Percentiles rank a stretch among this genome's conserved stretches.
phyloP scores from a whole-genome alignment of 768 basidiomycete genomes.

The Phaeotremella fagi region DNA sequence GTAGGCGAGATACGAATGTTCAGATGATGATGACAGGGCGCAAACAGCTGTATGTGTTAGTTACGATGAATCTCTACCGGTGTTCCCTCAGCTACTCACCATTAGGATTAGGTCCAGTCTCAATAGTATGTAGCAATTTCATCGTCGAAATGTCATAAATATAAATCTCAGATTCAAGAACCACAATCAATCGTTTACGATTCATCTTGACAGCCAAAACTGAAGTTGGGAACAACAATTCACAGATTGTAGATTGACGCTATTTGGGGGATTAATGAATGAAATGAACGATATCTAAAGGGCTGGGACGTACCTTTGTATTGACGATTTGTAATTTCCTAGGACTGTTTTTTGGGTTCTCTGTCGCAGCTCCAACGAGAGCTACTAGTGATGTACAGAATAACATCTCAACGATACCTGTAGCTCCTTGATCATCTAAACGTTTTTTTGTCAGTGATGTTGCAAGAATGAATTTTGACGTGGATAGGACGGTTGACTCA shows the following conservation, averaged over 20 bases:
- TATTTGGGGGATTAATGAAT: conserved; percentile 39
- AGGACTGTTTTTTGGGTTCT: conserved; percentile 78
- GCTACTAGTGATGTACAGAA: conserved; percentile 98
- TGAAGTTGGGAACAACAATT: conserved; percentile 91
- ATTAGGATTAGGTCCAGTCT: conserved; percentile 92
- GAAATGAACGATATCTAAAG: neutral
- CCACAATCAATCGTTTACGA: conserved; percentile 90
- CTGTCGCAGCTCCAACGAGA: conserved; percentile 86
- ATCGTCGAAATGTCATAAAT: conserved; percentile 99
- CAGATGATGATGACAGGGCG: conserved; percentile 87
- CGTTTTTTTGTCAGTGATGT: conserved; percentile 38
- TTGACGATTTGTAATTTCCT: conserved; percentile 96
- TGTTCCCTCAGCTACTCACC: conserved; percentile 55
- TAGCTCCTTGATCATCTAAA: conserved; percentile 72
- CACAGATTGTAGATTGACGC: conserved; percentile 98
- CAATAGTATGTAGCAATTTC: conserved; percentile 93
- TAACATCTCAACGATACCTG: conserved; percentile 97
- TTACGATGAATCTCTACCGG: neutral
- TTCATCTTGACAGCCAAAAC: conserved; percentile 98
- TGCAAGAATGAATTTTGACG: neutral
- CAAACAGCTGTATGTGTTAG: conserved; percentile 65
- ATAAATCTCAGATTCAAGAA: conserved; percentile 96
- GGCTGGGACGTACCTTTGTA: conserved; percentile 67
- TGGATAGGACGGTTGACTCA: conserved; percentile 55
- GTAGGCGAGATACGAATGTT: conserved; percentile 91